These are phyloP conservation scores for Coix lacrymajobi DNA, from an alignment of 176 grass and related monocot genomes.

Conservation along the genomic window DNA sequence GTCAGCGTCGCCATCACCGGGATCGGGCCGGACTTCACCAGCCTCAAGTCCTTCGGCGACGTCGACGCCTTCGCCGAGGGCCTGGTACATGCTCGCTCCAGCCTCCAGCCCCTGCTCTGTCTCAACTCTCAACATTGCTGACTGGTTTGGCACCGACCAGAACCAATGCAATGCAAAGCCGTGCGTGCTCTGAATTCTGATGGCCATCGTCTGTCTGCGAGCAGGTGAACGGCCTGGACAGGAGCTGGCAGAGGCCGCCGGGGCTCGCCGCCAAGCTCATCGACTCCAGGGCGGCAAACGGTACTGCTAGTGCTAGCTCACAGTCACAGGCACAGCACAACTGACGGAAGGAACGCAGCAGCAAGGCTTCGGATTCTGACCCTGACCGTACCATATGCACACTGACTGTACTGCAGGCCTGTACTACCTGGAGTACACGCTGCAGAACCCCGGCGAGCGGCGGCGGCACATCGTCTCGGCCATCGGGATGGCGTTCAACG, in stretches of 20 bases:
- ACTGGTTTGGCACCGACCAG: not conserved
- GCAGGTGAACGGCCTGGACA: constrained; percentile 79
- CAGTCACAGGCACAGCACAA: not conserved
- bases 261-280: constrained; percentile 77
- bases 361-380: too few relatives aligned
- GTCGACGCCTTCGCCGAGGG: constrained; percentile 88
- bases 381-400: too few relatives aligned
- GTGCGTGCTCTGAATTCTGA: not conserved
- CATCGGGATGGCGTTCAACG: constrained; percentile 83
- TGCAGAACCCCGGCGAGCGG: constrained; percentile 83
- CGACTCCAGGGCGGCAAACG: constrained; percentile 63
- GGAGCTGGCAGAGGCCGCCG: constrained; percentile 77
- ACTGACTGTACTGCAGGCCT: constrained; percentile 30
- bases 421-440: constrained; percentile 89
- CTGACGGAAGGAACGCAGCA: not conserved
- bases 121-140: not conserved
- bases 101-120: not conserved
- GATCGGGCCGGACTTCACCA: constrained; percentile 95
- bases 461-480: constrained; percentile 76
- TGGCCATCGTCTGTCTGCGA: not conserved
- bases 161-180: not conserved
- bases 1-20: constrained; percentile 90
- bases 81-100: constrained; percentile 32
- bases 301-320: not conserved
- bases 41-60: constrained; percentile 76